These are phyloP conservation scores for Barnettozyma sucrosica DNA, from an alignment of 805 yeast species.

Conservation along the genomic window DNA sequence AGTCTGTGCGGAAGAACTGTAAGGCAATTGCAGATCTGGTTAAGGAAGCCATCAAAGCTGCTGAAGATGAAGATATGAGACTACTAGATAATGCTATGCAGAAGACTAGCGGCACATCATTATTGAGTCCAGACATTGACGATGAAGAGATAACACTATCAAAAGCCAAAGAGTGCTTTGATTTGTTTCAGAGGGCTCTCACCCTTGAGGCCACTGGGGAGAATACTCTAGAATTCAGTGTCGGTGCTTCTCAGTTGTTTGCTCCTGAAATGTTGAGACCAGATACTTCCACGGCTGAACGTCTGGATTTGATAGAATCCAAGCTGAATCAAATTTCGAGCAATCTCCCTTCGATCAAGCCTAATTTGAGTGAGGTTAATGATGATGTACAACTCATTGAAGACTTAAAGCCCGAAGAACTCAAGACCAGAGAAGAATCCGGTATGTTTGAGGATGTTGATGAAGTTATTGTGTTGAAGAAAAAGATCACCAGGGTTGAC, in stretches of 20 bases:
- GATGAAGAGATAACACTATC: constrained; percentile 9
- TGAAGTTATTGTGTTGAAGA: constrained; percentile 20
- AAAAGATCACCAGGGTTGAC: constrained; percentile 2
- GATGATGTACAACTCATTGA: not conserved
- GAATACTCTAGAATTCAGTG: not conserved
- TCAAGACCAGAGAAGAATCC: not conserved
- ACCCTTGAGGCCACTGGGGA: not conserved
- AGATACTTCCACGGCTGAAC: not conserved
- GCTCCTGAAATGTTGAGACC: not conserved
- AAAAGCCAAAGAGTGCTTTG: constrained; percentile 11
- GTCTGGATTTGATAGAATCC: constrained; percentile 3
- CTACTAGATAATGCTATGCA: constrained; percentile 18
- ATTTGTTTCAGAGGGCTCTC: constrained; percentile 1
- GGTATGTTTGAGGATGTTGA: constrained; percentile 19
- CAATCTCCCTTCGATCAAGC: not conserved
- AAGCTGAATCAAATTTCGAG: constrained; percentile 1
- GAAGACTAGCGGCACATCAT: not conserved
- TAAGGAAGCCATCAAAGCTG: constrained; percentile 23
- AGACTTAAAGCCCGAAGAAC: not conserved
- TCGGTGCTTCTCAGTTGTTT: constrained; percentile 3
- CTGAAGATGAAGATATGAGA: constrained; percentile 32
- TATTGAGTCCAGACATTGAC: not conserved
- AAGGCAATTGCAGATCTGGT: constrained; percentile 56
- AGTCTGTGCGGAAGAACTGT: constrained; percentile 52
- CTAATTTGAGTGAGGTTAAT: constrained; percentile 1